These are phyloP conservation scores for Zygosaccharomyces pseudorouxii DNA, from an alignment of 805 yeast species.

Conservation along the genomic window DNA sequence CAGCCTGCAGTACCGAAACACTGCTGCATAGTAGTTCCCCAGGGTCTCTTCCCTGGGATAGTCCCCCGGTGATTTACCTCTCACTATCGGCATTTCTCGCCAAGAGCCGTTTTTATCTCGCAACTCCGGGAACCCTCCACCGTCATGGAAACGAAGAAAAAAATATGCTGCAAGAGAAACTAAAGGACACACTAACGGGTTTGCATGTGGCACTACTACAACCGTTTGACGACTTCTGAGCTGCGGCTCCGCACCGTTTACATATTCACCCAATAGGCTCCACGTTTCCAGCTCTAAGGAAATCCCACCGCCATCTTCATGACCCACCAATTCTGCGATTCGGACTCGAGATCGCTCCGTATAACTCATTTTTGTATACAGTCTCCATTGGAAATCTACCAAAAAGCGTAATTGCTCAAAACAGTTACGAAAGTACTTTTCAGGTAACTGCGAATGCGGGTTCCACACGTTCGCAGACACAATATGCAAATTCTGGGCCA, in stretches of 20 bases:
- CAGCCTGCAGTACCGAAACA: constrained; percentile 31
- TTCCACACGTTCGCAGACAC: constrained; percentile 33
- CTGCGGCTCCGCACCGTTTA: constrained; percentile 10
- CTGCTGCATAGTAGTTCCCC: constrained; percentile 26
- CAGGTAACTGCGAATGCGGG: constrained; percentile 22
- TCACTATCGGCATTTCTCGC: constrained; percentile 25
- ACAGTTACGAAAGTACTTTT: constrained; percentile 27
- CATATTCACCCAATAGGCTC: constrained; percentile 11
- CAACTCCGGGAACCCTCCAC: constrained; percentile 33
- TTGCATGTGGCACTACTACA: constrained; percentile 21
- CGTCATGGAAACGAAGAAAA: constrained; percentile 32
- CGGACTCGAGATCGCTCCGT: constrained; percentile 25
- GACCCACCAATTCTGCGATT: constrained; percentile 16
- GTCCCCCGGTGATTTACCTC: constrained; percentile 27
- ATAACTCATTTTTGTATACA: constrained; percentile 23
- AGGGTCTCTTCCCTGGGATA: constrained; percentile 32
- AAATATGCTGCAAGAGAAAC: constrained; percentile 30
- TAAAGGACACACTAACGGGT: constrained; percentile 30
- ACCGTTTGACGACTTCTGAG: constrained; percentile 14
- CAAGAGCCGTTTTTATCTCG: constrained; percentile 8
- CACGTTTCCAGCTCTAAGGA: constrained; percentile 7
- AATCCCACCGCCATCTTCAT: constrained; percentile 2
- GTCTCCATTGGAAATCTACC: constrained; percentile 31
- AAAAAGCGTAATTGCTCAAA: constrained; percentile 29
- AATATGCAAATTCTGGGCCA: constrained; percentile 14